Evolutionary conservation across 2,329 filamentous ascomycete species (phyloP), one percentile per base, ranked within the genome.

Genomic region (Biscogniauxia sp.): DNA sequence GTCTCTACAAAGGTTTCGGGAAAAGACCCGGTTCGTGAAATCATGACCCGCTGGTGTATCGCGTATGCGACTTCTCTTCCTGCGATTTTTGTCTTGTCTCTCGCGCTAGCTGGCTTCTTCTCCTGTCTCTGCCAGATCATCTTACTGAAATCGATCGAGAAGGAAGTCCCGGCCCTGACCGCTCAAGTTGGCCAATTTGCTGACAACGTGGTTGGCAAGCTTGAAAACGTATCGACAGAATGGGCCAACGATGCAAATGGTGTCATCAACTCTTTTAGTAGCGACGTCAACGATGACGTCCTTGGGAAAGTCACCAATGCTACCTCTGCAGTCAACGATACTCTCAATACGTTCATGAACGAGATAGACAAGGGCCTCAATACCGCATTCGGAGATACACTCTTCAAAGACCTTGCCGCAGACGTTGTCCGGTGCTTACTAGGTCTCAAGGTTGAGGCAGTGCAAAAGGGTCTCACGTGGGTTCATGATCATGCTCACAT

Each of bases 401-500:
- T 93, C 51, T 87, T 97, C 51, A 84, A 92, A 66, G 85, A 88
- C 26, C 91, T 93, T 0, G 88, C 97, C 70, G 82, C 87, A 70
- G 89, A 91, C 51, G 86, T 97, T 37, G 83, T 97, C 64, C 85
- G 91, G 72, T 98, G 95, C 72, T 82, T 98, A n/a, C 86, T 98
- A 65, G 87, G 89, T 7, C 82, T 96, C 71, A 98, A 98, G 79
- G 83, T 98, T 64, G 87, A 91, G 66, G 85, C 88, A 20, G 86
- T 99, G 66, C 87, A 98, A 74, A 89, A 90, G 71, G 95, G 90
- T 13, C 82, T 98, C n/a, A 96, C 91, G 0, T 99, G 94, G 94
- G 90, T 97, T 11, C 86, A 91, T 69, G 89, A 98, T 67, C 80
- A 98, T 73, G 92, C 95, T 3, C 85, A 95, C 63, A 84, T 99